Conservation (phyloP, 768 basidiomycete genomes). For the Pisolithus albus region DNA sequence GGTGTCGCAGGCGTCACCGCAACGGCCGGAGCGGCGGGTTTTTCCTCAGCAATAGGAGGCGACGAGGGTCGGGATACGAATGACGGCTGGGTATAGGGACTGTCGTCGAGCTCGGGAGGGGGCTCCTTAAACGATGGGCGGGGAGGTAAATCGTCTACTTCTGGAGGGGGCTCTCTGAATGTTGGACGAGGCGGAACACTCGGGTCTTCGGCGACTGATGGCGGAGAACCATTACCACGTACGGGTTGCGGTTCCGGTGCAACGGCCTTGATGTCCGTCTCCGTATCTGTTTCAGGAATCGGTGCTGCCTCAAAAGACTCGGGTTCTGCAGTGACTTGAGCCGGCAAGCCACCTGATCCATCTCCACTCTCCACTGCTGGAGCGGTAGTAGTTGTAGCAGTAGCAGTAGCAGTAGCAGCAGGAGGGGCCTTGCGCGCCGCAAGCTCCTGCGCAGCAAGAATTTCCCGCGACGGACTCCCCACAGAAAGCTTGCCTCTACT, state of each 20-base stretch:
- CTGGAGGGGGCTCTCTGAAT: conserved; percentile 60
- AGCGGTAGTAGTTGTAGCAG: not conserved
- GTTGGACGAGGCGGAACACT: conserved; percentile 31
- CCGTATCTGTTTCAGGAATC: not conserved
- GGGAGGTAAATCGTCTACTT: conserved; percentile 22
- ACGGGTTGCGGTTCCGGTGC: conserved; percentile 24
- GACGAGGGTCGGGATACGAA: conserved; percentile 33
- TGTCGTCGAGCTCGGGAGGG: conserved; percentile 50
- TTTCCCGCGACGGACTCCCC: conserved; percentile 61
- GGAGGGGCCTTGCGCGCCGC: conserved; percentile 48
- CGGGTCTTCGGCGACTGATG: conserved; percentile 8
- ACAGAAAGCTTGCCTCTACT: conserved; percentile 71
- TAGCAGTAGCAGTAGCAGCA: conserved; percentile 23
- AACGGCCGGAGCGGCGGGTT: conserved; percentile 26
- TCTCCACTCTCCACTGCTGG: conserved; percentile 15
- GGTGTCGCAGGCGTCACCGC: conserved; percentile 43
- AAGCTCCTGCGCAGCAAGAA: conserved; percentile 60
- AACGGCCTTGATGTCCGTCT: conserved; percentile 6
- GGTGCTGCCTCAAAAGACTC: conserved; percentile 7
- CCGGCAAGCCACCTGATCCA: conserved; percentile 8
- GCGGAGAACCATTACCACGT: not conserved
- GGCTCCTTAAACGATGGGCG: conserved; percentile 58
- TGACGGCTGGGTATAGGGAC: conserved; percentile 29
- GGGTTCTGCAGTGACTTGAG: conserved; percentile 10
- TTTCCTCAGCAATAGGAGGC: conserved; percentile 16